Percentiles rank a stretch among this genome's conserved stretches.
Conservation (phyloP, 2,329 filamentous ascomycete species). For the Westerdykella ornata region DNA sequence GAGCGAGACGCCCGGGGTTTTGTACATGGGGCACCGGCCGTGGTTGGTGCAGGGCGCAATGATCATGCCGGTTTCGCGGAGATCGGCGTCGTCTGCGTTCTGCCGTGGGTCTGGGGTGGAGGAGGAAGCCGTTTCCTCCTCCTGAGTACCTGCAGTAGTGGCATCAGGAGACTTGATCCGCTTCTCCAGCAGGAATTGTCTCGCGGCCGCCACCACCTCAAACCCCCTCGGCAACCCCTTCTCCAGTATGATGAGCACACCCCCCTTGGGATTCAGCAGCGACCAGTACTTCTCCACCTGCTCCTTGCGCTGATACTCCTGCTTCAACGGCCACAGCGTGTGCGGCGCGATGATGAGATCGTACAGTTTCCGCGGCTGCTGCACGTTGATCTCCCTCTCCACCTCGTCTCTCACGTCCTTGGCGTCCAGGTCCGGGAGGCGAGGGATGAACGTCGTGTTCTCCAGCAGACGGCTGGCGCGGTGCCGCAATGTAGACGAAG, state of each 20-base stretch:
- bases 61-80: conserved; percentile 54
- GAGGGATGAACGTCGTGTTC: conserved; percentile 85
- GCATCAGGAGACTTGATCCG: conserved; percentile 61
- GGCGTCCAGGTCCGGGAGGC: conserved; percentile 79
- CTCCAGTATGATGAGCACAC: conserved; percentile 79
- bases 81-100: conserved; percentile 36
- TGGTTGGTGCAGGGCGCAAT: conserved; percentile 77
- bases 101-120: conserved; percentile 8
- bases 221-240: conserved; percentile 90
- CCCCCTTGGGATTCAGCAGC: conserved; percentile 73
- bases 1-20: conserved; percentile 57
- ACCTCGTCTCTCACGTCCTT: conserved; percentile 40
- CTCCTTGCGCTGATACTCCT: conserved; percentile 69
- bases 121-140: conserved; percentile 16
- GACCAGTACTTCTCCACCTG: conserved; percentile 86
- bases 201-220: conserved; percentile 79
- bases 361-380: conserved; percentile 61
- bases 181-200: conserved; percentile 68
- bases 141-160: conserved; percentile 34
- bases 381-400: conserved; percentile 31
- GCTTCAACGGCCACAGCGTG: conserved; percentile 66
- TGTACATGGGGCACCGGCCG: conserved; percentile 80
- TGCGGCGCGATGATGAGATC: conserved; percentile 90
- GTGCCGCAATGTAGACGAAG: conserved; percentile 65
- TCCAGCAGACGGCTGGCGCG: conserved; percentile 71